Conservation (phyloP, 257 asterid species). For the Lycium barbarum region DNA sequence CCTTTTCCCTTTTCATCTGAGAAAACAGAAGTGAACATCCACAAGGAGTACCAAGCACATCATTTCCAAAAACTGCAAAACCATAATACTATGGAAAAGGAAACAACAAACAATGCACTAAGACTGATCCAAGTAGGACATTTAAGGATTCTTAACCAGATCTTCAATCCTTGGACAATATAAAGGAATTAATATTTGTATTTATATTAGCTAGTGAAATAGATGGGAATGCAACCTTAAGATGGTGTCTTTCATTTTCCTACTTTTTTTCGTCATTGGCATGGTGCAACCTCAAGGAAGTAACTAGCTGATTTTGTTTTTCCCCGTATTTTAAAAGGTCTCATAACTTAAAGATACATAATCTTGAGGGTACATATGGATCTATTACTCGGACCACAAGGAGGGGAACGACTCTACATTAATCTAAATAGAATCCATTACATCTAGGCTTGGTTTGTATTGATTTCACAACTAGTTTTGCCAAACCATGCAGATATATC, state of each 20-base stretch:
- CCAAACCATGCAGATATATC: conserved; percentile 11
- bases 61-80: background rate
- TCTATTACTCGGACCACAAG: background rate
- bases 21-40: background rate
- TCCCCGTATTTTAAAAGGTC: background rate
- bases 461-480: conserved; percentile 4
- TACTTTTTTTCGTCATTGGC: background rate
- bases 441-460: background rate
- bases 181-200: background rate
- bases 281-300: background rate
- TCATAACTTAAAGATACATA: background rate
- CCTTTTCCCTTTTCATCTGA: background rate
- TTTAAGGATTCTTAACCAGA: background rate
- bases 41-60: background rate
- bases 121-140: background rate
- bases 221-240: background rate
- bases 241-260: background rate
- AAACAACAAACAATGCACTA: background rate
- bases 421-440: background rate
- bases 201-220: background rate
- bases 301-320: background rate
- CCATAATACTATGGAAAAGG: background rate
- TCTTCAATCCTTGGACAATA: background rate
- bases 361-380: background rate
- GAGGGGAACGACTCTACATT: background rate